These are phyloP conservation scores for Amaranthus tricolor DNA, from an alignment of 179 eudicot species.

Conservation along the genomic window DNA sequence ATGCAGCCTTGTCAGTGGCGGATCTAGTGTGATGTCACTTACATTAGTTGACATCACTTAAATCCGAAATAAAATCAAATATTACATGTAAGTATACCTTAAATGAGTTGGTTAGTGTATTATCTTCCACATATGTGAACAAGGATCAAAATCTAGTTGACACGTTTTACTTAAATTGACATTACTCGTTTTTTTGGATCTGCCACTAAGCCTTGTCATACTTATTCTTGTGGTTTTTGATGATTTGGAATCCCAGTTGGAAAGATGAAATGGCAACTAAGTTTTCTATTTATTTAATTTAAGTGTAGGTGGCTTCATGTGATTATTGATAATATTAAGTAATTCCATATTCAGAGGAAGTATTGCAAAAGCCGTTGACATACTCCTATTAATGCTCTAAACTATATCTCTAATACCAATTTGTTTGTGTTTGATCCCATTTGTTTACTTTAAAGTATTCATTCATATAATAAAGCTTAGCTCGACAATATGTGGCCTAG, in stretches of 20 bases:
- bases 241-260: constrained; percentile 23
- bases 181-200: no score
- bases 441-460: constrained; percentile 16
- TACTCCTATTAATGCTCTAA: constrained; percentile 28
- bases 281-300: constrained; percentile 13
- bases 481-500: constrained; percentile 22
- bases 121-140: no score
- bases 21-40: no score
- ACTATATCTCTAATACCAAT: constrained; percentile 19
- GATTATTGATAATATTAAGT: constrained; percentile 16
- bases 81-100: no score
- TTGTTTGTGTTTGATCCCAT: constrained; percentile 9
- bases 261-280: constrained; percentile 7
- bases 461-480: constrained; percentile 15
- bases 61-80: no score
- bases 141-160: no score
- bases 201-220: constrained; percentile 2
- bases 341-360: constrained; percentile 27
- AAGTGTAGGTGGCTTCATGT: constrained; percentile 26
- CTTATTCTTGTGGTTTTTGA: constrained; percentile 11
- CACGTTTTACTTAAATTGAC: no score
- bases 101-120: no score
- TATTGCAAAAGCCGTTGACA: constrained; percentile 24
- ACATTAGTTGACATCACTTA: no score
- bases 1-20: no score